phyloP scores from a whole-genome alignment of 495 filamentous ascomycete genomes.

The Glonium stellatum region DNA sequence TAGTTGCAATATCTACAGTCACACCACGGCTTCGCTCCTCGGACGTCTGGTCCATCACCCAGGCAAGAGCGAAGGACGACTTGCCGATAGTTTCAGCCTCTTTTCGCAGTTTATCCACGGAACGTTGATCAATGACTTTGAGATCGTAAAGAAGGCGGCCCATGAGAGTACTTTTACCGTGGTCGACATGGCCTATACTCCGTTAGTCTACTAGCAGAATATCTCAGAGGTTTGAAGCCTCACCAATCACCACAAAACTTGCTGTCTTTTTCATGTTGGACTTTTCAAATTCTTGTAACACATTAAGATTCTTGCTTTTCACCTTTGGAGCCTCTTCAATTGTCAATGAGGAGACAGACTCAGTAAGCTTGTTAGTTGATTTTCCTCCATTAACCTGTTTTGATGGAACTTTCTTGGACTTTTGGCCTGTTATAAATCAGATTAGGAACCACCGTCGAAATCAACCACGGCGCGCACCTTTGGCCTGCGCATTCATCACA shows the following conservation, averaged over 20 bases:
- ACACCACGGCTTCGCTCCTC: conserved; percentile 86
- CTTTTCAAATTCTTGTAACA: conserved; percentile 72
- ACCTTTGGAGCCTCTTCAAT: conserved; percentile 64
- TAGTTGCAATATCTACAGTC: conserved; percentile 95
- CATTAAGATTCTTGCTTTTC: conserved; percentile 81
- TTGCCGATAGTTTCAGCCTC: conserved; percentile 91
- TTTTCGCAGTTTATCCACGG: conserved; percentile 76
- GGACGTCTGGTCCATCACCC: conserved; percentile 84
- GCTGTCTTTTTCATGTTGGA: conserved; percentile 69
- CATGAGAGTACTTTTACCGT: conserved; percentile 97
- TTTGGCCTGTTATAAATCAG: conserved; percentile 40
- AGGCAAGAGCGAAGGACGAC: conserved; percentile 89
- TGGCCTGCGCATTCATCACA: conserved; percentile 75
- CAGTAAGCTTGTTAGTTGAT: conserved; percentile 33
- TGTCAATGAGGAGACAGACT: conserved; percentile 48
- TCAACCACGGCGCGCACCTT: conserved; percentile 58
- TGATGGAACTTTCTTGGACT: conserved; percentile 40
- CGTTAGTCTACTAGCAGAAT: not conserved
- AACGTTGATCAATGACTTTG: conserved; percentile 76
- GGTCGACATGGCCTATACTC: conserved; percentile 79
- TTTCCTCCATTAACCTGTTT: conserved; percentile 44
- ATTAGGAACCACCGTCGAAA: not conserved
- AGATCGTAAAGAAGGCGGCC: conserved; percentile 86
- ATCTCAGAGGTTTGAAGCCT: conserved; percentile 21
- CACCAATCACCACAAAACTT: conserved; percentile 94